These are phyloP conservation scores for Rosa rugosa DNA, from an alignment of 306 rosid genomes.

Conservation along the genomic window DNA sequence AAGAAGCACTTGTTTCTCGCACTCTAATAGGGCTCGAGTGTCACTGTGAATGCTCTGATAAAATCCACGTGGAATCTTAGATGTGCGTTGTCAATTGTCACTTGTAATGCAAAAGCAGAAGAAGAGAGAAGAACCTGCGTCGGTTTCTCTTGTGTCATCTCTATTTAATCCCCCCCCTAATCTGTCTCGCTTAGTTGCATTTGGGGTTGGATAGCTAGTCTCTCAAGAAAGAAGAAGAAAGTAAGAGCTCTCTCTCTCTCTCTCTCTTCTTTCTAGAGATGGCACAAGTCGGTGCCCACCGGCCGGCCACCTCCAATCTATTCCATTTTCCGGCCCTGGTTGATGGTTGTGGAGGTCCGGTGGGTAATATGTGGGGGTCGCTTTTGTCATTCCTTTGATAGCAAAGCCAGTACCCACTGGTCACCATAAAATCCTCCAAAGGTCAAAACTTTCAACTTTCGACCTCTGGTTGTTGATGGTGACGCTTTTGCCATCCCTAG, in stretches of 20 bases:
- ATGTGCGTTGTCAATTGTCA: slow-evolving; percentile 25
- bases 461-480: neutral
- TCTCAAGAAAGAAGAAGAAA: neutral
- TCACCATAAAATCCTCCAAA: neutral
- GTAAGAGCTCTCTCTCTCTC: neutral
- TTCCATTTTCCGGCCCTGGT: neutral
- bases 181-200: neutral
- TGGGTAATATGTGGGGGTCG: neutral
- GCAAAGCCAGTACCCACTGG: neutral
- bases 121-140: neutral
- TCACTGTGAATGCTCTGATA: slow-evolving; percentile 6
- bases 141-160: neutral
- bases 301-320: neutral
- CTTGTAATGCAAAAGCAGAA: neutral
- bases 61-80: slow-evolving; percentile 30
- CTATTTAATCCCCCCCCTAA: neutral
- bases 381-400: neutral
- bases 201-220: neutral
- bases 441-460: neutral
- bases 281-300: neutral
- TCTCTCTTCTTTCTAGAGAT: neutral
- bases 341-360: neutral
- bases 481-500: neutral
- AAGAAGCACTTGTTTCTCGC: neutral
- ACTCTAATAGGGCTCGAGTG: neutral